Base-by-base conservation (phyloP, 495 filamentous ascomycete species). In the Massariosphaeria phaeospora region DNA sequence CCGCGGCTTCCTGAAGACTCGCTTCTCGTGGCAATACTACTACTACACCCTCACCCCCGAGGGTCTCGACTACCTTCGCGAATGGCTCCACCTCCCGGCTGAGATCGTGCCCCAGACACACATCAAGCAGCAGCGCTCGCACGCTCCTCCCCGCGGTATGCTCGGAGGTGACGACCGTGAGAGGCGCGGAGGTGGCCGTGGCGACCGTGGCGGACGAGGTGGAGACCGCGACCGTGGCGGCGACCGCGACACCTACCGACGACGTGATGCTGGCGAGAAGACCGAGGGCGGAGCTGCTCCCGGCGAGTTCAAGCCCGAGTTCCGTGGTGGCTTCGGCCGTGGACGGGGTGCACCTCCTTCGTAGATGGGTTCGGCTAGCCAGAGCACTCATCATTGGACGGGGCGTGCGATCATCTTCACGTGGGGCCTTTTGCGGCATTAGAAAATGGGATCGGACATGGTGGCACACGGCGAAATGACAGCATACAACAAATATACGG, bases 11-110 rank as follows among this genome's bases (percentile, higher is more conserved):
- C 81, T 98, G 77, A 97, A 97, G 86, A 98, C 93, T 65, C 93
- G 90, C 75, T 98, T 98, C 86, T 95, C 89, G 57, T 98, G 93
- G 93, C 93, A 98, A 80, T 97, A 91, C 84, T 98, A 96, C 84
- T 98, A 98, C 86, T 98, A 98, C 85, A 98, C 94, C 75, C 84
- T 98, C 72, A 98, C 93, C 72, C 89, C 90, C 66, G 91, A 96
- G 75, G 93, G 93, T 79, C 91, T 98, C 71, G 91, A 96, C 82
- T 98, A 97, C 83, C 90, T 98, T 72, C 94, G 93, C 66, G 93
- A 98, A 81, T 98, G 93, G 93, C 91, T 97, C 63, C 93, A 98
- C 81, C 85, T 97, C 66, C 93, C 93, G 72, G 93, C 94, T 69
- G 93, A 98, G 83, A 96, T 98, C 72, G 93, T 98, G 65, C 93